phyloP scores from a whole-genome alignment of 352 stramenopile genomes.

The Phytopythium kandeliae region DNA sequence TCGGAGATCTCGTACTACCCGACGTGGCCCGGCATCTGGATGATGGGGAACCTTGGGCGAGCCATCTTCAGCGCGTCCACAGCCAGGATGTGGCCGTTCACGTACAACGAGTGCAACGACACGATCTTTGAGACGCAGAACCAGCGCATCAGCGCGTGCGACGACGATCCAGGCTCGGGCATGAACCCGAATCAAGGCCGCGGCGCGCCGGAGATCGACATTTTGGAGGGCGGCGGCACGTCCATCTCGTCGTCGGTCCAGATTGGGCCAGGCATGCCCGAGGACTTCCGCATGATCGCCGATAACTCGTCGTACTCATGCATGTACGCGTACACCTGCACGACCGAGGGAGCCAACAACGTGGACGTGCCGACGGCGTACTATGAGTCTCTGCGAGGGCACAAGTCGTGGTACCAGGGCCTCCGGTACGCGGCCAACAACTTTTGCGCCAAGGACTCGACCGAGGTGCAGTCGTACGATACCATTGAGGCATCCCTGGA shows the following conservation, averaged over 20 bases:
- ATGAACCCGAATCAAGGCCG: conserved; percentile 87
- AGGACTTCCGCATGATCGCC: conserved; percentile 20
- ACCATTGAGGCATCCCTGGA: conserved; percentile 30
- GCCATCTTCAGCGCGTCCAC: conserved; percentile 94
- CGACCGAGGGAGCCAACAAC: conserved; percentile 35
- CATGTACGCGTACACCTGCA: conserved; percentile 36
- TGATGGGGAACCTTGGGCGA: conserved; percentile 93
- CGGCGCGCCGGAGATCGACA: conserved; percentile 94
- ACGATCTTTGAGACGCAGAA: conserved; percentile 50
- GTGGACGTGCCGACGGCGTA: conserved; percentile 25
- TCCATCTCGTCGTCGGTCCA: conserved; percentile 90
- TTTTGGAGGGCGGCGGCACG: conserved; percentile 86
- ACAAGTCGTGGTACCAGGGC: conserved; percentile 73
- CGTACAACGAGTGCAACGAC: conserved; percentile 90
- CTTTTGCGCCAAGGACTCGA: conserved; percentile 25
- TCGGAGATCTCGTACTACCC: conserved; percentile 10
- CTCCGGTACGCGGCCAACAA: conserved; percentile 56
- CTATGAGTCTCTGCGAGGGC: conserved; percentile 36
- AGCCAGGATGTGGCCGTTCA: conserved; percentile 95
- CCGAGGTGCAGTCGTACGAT: conserved; percentile 24
- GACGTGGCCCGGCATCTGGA: conserved; percentile 94
- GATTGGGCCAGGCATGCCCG: conserved; percentile 64
- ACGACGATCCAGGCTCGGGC: conserved; percentile 86
- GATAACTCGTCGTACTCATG: conserved; percentile 16
- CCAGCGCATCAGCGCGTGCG: conserved; percentile 86